Evolutionary conservation across 2,329 filamentous ascomycete species (phyloP), one percentile per base, ranked within the genome.

Genomic region (Nakataea oryzae): DNA sequence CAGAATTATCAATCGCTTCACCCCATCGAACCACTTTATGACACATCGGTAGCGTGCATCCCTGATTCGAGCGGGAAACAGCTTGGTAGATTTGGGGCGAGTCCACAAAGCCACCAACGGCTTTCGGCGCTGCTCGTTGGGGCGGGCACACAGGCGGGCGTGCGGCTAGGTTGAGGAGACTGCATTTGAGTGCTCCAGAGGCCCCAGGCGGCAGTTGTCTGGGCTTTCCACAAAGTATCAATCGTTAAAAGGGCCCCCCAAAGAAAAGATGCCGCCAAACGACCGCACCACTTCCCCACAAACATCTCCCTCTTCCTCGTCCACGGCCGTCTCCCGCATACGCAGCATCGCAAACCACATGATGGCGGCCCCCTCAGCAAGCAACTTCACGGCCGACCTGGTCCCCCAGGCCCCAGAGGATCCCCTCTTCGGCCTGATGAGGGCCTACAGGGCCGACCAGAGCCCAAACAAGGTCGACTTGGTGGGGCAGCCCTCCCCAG

Each of bases 391-490:
- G 65, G 82, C 88, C 70, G 84, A 89, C 71, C 79, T 82, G 67
- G 91, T 97, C 64, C 90, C 93, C 70, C 88, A 93, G 77, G 95
- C 95, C 64, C 93, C 95, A 58, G 93, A 96, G 75, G 95, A 99
- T 78, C 87, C 93, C 67, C 85, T 99, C 73, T 99, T 99, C 73
- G 93, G 93, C 63, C 80, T 99, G 70, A 92, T 93, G 84, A 86
- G 89, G 66, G 92, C 91, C 65, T 99, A 88, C 81, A 86, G 86
- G 71, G 89, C 89, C 65, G 95, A 99, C 72, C 78, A 84, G 64
- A 82, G 80, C 74, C 76, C 81, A 63, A 86, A 90, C 75, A 99
- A 99, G 79, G 89, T 99, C 67, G 95, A 99, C 77, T 78, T 99
- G 76, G 93, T 95, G 73, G 84, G 81, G 67, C 59, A 62, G 50